Evolutionary conservation across 2,329 filamentous ascomycete genomes (phyloP), one percentile per base, ranked within the genome.

Genomic region (Leptographium wingfieldii): DNA sequence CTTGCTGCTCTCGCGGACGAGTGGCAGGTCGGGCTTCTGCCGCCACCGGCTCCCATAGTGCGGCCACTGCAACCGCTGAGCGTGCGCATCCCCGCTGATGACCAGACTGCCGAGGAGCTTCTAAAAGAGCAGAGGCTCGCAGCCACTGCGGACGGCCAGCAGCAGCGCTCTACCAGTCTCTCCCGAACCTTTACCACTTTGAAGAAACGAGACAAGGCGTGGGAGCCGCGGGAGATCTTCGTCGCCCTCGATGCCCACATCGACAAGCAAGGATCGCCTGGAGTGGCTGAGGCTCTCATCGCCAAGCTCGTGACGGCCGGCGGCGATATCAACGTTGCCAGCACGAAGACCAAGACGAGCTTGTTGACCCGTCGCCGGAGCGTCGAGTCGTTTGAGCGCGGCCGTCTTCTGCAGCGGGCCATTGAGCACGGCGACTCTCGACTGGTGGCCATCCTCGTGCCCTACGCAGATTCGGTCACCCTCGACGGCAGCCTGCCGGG

Each of bases 261-360:
- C 60, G 69, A 72, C 43, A 77, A 75, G 55, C 70, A 69, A 19
- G 80, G 80, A 14, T 75, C 78, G 0, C 74, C 80, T 0, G 80
- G 77, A 10, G 76, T 83, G 5, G 80, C 79, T n/a, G 78, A 83
- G 65, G 78, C 77, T 0, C 72, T 84, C 29, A 75, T 83, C 35
- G 71, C 69, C 3, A 80, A 78, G 67, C 69, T 84, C 40, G 71
- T 73, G 43, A 68, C 72, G 1, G 75, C 73, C 1, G 81, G 81
- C 16, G 76, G 80, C 4, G 77, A 81, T 57, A 66, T 83, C 16
- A 77, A 79, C 58, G 73, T 78, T 16, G 67, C 73, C 38, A 71
- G 68, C 52, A 72, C 75, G 58, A 80, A 77, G 65, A 76, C 73
- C 60, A 79, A 77, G 58, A 73, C 74, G 2, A 73, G 74, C 51